Evolutionary conservation across 495 filamentous ascomycete species (phyloP).

Genomic region (Penicillium chermesinum): DNA sequence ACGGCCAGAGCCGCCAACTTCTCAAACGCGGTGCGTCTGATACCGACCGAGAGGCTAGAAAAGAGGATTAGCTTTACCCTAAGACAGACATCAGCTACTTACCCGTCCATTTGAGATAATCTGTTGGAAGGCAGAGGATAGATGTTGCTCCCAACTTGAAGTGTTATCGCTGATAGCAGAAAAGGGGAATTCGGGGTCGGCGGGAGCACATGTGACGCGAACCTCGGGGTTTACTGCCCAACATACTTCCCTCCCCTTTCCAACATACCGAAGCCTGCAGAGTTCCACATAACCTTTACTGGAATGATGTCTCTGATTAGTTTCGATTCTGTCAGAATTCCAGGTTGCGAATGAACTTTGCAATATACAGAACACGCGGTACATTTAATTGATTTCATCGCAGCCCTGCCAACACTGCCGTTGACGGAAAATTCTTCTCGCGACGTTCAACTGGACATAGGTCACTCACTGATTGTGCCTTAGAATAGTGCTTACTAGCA

Average conservation of each 20-base stretch:
- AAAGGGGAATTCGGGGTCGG: not conserved
- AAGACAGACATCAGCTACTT: too few species aligned
- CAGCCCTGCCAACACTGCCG: too few species aligned
- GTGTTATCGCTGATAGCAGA: not conserved
- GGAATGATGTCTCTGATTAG: not conserved
- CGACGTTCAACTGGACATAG: too few species aligned
- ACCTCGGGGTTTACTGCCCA: not conserved
- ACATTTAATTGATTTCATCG: too few species aligned
- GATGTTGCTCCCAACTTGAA: not conserved
- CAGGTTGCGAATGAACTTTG: too few species aligned
- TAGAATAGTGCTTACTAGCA: too few species aligned
- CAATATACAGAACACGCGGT: too few species aligned
- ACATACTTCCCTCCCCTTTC: not conserved
- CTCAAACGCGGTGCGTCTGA: constrained; percentile 61
- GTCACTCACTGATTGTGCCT: too few species aligned
- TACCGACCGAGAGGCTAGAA: constrained; percentile 35
- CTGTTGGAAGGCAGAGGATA: too few species aligned
- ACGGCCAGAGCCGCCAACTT: constrained; percentile 62
- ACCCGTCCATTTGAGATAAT: not conserved
- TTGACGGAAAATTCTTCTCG: too few species aligned
- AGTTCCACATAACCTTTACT: not conserved
- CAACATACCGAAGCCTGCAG: not conserved
- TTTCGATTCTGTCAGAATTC: too few species aligned
- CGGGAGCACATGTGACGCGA: not conserved
- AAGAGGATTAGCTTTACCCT: not conserved